Percentiles rank a stretch among this genome's conserved stretches.
Evolutionary conservation across 306 rosid genomes (phyloP).

Genomic region (Sicyos baderoa): DNA sequence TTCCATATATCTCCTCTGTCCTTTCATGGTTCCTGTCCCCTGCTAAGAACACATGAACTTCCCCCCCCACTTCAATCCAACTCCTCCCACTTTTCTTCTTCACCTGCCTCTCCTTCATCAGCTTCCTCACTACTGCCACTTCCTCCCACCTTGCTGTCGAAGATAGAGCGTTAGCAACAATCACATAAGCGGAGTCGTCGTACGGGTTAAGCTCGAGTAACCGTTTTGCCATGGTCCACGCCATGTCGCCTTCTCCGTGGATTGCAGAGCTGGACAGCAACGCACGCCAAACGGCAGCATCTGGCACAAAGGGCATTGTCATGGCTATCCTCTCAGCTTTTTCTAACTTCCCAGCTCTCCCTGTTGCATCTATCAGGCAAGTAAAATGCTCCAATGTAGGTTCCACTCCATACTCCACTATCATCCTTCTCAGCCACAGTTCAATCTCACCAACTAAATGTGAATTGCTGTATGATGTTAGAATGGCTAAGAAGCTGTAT

Average conservation of each 20-base stretch:
- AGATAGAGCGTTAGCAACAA: slow-evolving; percentile 60
- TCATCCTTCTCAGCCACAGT: slow-evolving; percentile 63
- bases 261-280: slow-evolving; percentile 53
- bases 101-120: slow-evolving; percentile 57
- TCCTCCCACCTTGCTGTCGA: slow-evolving; percentile 66
- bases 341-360: slow-evolving; percentile 56
- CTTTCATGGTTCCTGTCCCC: slow-evolving; percentile 69
- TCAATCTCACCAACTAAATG: slow-evolving; percentile 47
- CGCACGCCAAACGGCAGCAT: slow-evolving; percentile 87
- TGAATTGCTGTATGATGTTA: slow-evolving; percentile 49
- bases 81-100: slow-evolving; percentile 74
- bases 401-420: slow-evolving; percentile 41
- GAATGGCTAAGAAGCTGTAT: slow-evolving; percentile 61
- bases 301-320: slow-evolving; percentile 62
- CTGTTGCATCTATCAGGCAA: slow-evolving; percentile 71
- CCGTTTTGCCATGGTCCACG: slow-evolving; percentile 51
- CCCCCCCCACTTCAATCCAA: slow-evolving; percentile 82
- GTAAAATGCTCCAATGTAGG: slow-evolving; percentile 79
- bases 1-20: slow-evolving; percentile 43
- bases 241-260: slow-evolving; percentile 54
- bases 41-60: slow-evolving; percentile 63
- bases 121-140: slow-evolving; percentile 70
- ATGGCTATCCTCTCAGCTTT: slow-evolving; percentile 55
- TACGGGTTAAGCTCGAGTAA: slow-evolving; percentile 53
- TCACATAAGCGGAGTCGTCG: slow-evolving; percentile 73